Evolutionary conservation across 192 early-diverging fungal genomes (phyloP), one percentile per base, ranked within the genome.

Genomic region (Entomortierella chlamydospora): DNA sequence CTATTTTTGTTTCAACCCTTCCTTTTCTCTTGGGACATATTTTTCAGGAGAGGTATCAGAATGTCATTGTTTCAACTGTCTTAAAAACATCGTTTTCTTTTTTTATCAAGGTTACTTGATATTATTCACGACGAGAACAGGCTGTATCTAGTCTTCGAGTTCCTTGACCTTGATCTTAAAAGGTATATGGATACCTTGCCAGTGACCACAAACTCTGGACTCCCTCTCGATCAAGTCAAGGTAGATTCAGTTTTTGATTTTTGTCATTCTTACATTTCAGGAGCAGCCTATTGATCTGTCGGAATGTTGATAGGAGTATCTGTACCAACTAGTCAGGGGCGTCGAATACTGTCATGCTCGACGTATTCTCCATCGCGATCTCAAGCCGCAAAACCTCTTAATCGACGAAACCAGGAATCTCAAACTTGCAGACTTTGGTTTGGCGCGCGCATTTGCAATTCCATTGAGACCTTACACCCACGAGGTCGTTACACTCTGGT

Each of bases 331-430:
- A n/a, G 79, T 97, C 77, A 90, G 89, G 68, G 98, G 98, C 7
- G 83, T 99, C 18, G 83, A 87, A 41, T 98, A 92, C 85, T 98
- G 97, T 67, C 98, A 99, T 82, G 90, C 90, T 28, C 91, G 91
- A 61, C 90, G 98, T 20, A 93, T 98, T 56, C 84, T 99, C 26
- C 98, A 99, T 76, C 90, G 98, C n/a, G 98, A 99, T 66, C 84
- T 99, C 47, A 99, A 99, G 70, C 98, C 97, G 13, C 96, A 99
- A 82, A 99, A 99, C 72, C 80, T 99, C 65, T 88, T 99, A 34
- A 97, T 99, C 81, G 96, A 98, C 73, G 90, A 90, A 73, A 82
- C 84, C 0, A 93, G 96, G 3, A 95, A 90, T 74, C 83, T 99
- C 23, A 98, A 97, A 55, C 86, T 99, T 10, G 97, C 96, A 7